phyloP scores from a whole-genome alignment of 2,329 filamentous ascomycete genomes.

The Parafenestella ontariensis region DNA sequence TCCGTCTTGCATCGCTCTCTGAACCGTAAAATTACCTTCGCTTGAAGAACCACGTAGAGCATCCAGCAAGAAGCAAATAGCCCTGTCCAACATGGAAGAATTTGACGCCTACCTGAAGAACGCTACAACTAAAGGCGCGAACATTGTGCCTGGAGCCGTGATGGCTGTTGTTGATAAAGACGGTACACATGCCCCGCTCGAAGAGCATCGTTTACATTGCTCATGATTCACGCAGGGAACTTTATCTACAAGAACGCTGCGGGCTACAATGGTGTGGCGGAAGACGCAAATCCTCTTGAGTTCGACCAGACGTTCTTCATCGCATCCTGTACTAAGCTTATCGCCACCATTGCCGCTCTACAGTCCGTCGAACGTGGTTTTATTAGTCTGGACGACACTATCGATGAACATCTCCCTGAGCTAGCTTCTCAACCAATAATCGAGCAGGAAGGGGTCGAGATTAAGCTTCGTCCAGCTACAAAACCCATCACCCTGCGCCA shows the following conservation, averaged over 20 bases:
- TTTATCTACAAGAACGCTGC: slow-evolving; percentile 49
- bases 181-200: slow-evolving; percentile 9
- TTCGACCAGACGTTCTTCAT: slow-evolving; percentile 60
- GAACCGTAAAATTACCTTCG: neutral
- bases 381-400: slow-evolving; percentile 34
- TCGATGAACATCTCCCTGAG: slow-evolving; percentile 31
- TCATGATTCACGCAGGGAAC: slow-evolving; percentile 23
- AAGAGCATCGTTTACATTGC: slow-evolving; percentile 21
- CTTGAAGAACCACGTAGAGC: neutral
- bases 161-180: slow-evolving; percentile 29
- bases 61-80: neutral
- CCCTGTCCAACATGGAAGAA: slow-evolving; percentile 11
- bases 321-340: slow-evolving; percentile 42
- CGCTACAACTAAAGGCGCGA: slow-evolving; percentile 22
- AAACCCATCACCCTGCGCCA: slow-evolving; percentile 38
- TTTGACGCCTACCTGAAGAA: slow-evolving; percentile 37
- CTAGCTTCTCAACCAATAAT: slow-evolving; percentile 26
- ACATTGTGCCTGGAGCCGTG: slow-evolving; percentile 24
- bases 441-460: neutral
- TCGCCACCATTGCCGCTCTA: slow-evolving; percentile 38
- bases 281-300: slow-evolving; percentile 57
- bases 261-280: slow-evolving; percentile 44
- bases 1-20: neutral
- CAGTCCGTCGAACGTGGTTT: slow-evolving; percentile 39
- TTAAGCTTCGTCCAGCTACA: slow-evolving; percentile 15